Percentiles rank a stretch among this genome's conserved stretches.
phyloP scores from a whole-genome alignment of 108 stramenopile genomes.

The Pseudonitzschia multiseries region DNA sequence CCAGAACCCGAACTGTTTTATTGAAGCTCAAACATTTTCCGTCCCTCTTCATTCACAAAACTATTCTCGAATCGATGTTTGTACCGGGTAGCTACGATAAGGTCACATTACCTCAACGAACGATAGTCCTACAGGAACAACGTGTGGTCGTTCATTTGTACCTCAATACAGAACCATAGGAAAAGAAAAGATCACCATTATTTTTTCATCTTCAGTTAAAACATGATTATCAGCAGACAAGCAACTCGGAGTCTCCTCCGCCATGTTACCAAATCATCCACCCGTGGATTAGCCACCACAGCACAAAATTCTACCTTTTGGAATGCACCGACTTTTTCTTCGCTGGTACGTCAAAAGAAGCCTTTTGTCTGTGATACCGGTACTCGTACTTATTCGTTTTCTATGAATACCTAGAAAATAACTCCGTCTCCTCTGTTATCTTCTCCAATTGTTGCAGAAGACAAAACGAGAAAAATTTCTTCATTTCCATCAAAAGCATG shows the following conservation, averaged over 20 bases:
- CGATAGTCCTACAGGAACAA: no score
- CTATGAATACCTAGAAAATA: no score
- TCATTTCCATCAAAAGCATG: neutral
- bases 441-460: no score
- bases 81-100: neutral
- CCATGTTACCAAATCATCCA: constrained; percentile 21
- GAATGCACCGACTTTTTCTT: neutral
- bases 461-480: neutral
- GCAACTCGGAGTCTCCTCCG: constrained; percentile 9
- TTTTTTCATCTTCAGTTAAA: constrained; percentile 6
- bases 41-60: no score
- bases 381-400: no score
- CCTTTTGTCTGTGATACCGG: neutral
- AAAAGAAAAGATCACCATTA: neutral
- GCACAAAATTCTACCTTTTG: neutral
- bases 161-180: no score
- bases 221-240: constrained; percentile 25
- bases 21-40: neutral
- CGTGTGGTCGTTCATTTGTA: no score
- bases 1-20: neutral
- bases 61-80: neutral
- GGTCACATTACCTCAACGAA: no score
- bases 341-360: constrained; percentile 3
- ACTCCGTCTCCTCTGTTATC: no score
- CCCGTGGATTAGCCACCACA: constrained; percentile 20